These are phyloP conservation scores for Didymella pomorum DNA, from an alignment of 2,329 filamentous ascomycete genomes.

Conservation along the genomic window DNA sequence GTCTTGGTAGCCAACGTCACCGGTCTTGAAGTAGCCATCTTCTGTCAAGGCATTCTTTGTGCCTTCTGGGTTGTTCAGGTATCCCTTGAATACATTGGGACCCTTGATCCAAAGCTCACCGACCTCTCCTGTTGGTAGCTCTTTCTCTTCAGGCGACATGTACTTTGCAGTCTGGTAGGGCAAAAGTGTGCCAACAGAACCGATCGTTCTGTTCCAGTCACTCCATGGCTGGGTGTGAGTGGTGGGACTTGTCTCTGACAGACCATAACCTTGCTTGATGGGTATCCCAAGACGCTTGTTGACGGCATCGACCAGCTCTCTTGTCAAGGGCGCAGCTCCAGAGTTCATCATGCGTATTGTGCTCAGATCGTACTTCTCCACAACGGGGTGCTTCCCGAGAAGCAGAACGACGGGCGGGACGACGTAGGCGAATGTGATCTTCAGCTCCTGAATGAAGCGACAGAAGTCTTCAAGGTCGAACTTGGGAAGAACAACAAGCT, in stretches of 20 bases:
- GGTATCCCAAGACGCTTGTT: constrained; percentile 77
- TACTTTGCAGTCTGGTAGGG: constrained; percentile 85
- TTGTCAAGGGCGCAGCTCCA: constrained; percentile 84
- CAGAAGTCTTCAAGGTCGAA: constrained; percentile 87
- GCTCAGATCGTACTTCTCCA: constrained; percentile 82
- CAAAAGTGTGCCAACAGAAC: constrained; percentile 78
- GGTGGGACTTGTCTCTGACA: constrained; percentile 85
- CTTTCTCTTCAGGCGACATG: constrained; percentile 68
- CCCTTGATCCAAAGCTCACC: constrained; percentile 74
- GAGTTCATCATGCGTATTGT: constrained; percentile 84
- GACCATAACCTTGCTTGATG: constrained; percentile 91
- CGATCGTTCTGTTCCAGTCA: constrained; percentile 79
- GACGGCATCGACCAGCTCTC: constrained; percentile 78
- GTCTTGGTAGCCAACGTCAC: constrained; percentile 84
- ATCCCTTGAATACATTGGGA: constrained; percentile 82
- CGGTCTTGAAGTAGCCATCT: constrained; percentile 90
- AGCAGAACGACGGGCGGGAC: constrained; percentile 85
- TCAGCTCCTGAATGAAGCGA: constrained; percentile 74
- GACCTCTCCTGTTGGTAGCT: constrained; percentile 68
- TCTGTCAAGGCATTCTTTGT: constrained; percentile 74
- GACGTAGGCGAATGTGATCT: constrained; percentile 80
- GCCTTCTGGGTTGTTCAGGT: constrained; percentile 75
- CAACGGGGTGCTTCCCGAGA: constrained; percentile 78
- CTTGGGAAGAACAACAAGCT: constrained; percentile 75
- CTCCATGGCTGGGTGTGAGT: constrained; percentile 77